phyloP scores from a whole-genome alignment of 2,329 filamentous ascomycete species.

The Cladophialophora yegresii region DNA sequence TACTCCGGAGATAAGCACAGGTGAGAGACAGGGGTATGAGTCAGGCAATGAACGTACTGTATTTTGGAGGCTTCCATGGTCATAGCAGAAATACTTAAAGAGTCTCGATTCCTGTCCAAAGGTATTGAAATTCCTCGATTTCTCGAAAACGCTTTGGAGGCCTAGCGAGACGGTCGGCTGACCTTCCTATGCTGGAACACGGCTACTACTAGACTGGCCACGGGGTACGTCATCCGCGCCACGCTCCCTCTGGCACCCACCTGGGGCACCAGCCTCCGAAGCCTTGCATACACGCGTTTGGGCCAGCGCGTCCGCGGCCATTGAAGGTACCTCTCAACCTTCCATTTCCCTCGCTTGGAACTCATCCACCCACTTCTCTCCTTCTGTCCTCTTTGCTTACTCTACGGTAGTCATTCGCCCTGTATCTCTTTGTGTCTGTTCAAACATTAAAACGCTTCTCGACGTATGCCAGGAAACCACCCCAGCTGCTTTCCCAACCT shows the following conservation, averaged over 20 bases:
- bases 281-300: constrained; percentile 16
- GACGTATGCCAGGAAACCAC: not conserved
- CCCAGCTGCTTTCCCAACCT: not conserved
- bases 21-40: constrained; percentile 28
- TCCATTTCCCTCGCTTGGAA: not conserved
- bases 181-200: not conserved
- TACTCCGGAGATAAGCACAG: constrained; percentile 23
- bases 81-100: constrained; percentile 38
- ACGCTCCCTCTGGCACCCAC: not conserved
- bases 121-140: constrained; percentile 16
- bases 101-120: constrained; percentile 28
- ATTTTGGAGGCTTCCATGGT: constrained; percentile 67
- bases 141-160: not conserved
- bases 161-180: not conserved
- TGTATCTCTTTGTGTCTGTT: constrained; percentile 6
- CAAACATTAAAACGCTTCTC: not conserved
- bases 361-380: not conserved
- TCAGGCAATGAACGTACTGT: constrained; percentile 56
- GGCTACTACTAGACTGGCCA: not conserved
- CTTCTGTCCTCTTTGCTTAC: constrained; percentile 6
- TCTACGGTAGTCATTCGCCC: not conserved
- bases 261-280: not conserved
- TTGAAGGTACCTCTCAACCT: constrained; percentile 1
- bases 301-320: not conserved
- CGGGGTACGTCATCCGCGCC: constrained; percentile 1